Evolutionary conservation across 2,329 filamentous ascomycete species (phyloP), one percentile per base, ranked within the genome.

Genomic region (Penicillium glabrum): DNA sequence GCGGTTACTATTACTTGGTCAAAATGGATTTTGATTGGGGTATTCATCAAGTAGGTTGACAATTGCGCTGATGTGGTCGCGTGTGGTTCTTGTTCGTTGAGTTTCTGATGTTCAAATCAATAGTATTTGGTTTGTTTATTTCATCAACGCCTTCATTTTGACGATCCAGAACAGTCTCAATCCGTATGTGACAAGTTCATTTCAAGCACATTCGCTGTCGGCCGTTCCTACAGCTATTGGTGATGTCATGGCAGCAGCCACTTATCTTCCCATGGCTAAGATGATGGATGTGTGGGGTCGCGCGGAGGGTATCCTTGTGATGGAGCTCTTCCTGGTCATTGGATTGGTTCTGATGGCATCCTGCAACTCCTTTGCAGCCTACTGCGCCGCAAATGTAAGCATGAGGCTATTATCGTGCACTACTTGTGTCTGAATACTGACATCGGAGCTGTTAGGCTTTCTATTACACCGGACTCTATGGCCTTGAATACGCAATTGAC

Each of bases 281-380:
- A 75, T 86, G 23, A 74, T 88, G 56, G 83, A 89, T 70, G 74
- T 86, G 33, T 88, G 82, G 80, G 86, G 84, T 26, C 82, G 86
- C 27, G 79, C 84, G 1, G 79, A 86, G 63, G 85, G 83, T 13
- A 81, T 85, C 60, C 57, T 79, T 2, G 35, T 83, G 35, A 82
- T 82, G 71, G 66, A 82, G 0, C 53, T 72, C 9, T 67, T 80
- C 54, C 77, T 77, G 63, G 77, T 78, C 0, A 54, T 80, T 0
- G 80, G 81, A 19, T 72, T 87, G 46, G 75, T 86, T 59, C 78
- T 89, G 72, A 86, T 87, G 73, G 87, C 87, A 5, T 77, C 77
- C 1, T 87, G 83, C 69, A 75, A 78, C 2, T 83, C 82, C 59
- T 80, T 89, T 21, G 72, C 83, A 60, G 84, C 82, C 0, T 89